Conservation (phyloP, 2,329 filamentous ascomycete species). For the Colletotrichum ledebouriae region DNA sequence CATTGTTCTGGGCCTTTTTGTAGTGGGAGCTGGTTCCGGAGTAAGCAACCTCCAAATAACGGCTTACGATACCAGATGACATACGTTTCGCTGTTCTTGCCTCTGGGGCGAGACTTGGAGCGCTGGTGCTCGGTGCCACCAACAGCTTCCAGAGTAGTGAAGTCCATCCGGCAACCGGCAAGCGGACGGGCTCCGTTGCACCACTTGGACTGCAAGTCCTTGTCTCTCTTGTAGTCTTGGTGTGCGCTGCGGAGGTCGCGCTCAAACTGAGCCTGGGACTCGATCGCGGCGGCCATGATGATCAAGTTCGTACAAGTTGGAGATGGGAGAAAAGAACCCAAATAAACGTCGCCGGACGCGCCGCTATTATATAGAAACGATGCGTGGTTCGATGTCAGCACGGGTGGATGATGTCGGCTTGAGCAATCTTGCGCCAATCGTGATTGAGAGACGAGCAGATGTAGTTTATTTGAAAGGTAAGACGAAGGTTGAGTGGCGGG, state of each 20-base stretch:
- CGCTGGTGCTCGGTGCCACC: conserved; percentile 49
- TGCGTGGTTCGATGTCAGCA: too few species aligned
- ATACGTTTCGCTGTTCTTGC: conserved; percentile 51
- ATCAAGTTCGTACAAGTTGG: not conserved
- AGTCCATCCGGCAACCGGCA: conserved; percentile 46
- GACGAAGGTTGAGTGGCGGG: too few species aligned
- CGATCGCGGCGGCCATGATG: conserved; percentile 46
- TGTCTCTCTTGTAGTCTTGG: conserved; percentile 59
- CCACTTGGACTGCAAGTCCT: conserved; percentile 60
- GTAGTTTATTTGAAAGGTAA: not conserved
- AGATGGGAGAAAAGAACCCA: too few species aligned
- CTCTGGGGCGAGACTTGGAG: conserved; percentile 53
- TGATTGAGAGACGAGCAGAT: not conserved
- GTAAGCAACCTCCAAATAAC: conserved; percentile 11
- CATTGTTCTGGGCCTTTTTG: conserved; percentile 50
- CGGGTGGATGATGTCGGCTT: too few species aligned
- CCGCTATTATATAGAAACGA: too few species aligned
- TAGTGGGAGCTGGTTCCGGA: conserved; percentile 24
- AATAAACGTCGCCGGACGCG: not conserved
- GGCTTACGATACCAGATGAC: not conserved
- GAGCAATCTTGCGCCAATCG: too few species aligned
- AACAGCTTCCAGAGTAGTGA: conserved; percentile 37
- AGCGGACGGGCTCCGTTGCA: conserved; percentile 52
- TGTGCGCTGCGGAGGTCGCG: conserved; percentile 60
- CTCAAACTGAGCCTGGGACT: conserved; percentile 45